phyloP scores from a whole-genome alignment of 305 asterid species.

The Nicotiana rustica region DNA sequence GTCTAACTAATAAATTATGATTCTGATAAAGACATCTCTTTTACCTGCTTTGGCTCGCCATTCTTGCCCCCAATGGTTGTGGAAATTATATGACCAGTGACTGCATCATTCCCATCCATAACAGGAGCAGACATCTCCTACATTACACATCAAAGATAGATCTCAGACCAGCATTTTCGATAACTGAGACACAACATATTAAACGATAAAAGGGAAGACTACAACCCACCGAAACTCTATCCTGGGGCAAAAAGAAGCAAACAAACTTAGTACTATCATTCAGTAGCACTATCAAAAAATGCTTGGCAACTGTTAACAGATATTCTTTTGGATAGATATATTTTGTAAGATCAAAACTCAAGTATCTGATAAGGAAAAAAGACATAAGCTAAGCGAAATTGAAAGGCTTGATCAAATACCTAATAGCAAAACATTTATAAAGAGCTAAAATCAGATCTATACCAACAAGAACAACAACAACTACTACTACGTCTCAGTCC shows the following conservation, averaged over 20 bases:
- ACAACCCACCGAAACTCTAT: neutral
- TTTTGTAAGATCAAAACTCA: constrained; percentile 17
- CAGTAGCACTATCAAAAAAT: neutral
- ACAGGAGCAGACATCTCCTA: constrained; percentile 85
- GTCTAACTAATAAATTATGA: neutral
- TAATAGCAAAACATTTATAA: neutral
- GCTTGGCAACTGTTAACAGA: neutral
- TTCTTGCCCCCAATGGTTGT: constrained; percentile 95
- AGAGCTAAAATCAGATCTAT: neutral
- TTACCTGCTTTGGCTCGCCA: constrained; percentile 97
- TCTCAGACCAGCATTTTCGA: constrained; percentile 34
- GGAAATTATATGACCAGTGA: constrained; percentile 92
- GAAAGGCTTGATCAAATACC: neutral
- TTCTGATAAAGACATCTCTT: neutral
- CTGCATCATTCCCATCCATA: constrained; percentile 72
- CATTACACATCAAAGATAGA: constrained; percentile 39
- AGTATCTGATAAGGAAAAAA: neutral
- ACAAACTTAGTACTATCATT: neutral
- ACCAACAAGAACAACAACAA: neutral
- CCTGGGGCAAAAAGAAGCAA: neutral
- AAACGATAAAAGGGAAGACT: neutral
- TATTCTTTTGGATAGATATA: neutral
- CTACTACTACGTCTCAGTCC: neutral
- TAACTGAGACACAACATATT: constrained; percentile 10
- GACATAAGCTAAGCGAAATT: neutral